Percentiles rank a stretch among this genome's conserved stretches.
These are phyloP conservation scores for Ophiostoma ips DNA, from an alignment of 2,329 filamentous ascomycete genomes.

Conservation along the genomic window DNA sequence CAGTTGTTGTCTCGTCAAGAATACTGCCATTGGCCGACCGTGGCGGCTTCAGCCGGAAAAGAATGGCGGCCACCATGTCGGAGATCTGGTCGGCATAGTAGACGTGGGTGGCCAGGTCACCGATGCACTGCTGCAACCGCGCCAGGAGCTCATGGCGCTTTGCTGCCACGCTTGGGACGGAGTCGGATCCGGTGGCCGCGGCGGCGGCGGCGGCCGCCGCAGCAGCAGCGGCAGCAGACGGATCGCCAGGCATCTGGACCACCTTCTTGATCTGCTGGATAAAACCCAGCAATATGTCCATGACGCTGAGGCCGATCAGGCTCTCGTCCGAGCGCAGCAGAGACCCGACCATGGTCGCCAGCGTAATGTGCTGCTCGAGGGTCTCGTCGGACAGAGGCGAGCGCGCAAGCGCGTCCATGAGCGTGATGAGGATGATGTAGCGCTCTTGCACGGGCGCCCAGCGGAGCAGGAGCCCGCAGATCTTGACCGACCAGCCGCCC, in stretches of 20 bases:
- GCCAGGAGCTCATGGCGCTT: constrained; percentile 52
- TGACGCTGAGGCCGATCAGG: constrained; percentile 87
- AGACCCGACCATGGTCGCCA: constrained; percentile 67
- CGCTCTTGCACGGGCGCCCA: constrained; percentile 93
- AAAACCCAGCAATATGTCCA: constrained; percentile 80
- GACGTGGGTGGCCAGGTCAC: constrained; percentile 82
- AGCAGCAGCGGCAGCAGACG: constrained; percentile 13
- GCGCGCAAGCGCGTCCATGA: constrained; percentile 61
- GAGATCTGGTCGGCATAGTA: constrained; percentile 95
- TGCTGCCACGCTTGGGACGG: constrained; percentile 21
- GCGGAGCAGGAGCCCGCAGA: constrained; percentile 65
- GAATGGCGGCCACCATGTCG: constrained; percentile 78
- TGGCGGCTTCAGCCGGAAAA: constrained; percentile 61
- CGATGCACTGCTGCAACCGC: constrained; percentile 68
- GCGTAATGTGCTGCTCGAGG: constrained; percentile 57
- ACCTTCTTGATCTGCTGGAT: constrained; percentile 71
- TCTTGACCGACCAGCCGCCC: constrained; percentile 64
- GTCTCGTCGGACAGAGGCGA: constrained; percentile 56
- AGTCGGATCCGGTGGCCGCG: constrained; percentile 23
- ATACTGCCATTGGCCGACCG: constrained; percentile 24
- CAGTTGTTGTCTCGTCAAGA: background rate
- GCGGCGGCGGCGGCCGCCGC: constrained; percentile 11
- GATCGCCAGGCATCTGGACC: constrained; percentile 46
- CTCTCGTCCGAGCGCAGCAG: constrained; percentile 81
- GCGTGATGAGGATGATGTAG: constrained; percentile 74